Evolutionary conservation across 192 early-diverging fungal genomes (phyloP).

Genomic region (Dissophora ornata): DNA sequence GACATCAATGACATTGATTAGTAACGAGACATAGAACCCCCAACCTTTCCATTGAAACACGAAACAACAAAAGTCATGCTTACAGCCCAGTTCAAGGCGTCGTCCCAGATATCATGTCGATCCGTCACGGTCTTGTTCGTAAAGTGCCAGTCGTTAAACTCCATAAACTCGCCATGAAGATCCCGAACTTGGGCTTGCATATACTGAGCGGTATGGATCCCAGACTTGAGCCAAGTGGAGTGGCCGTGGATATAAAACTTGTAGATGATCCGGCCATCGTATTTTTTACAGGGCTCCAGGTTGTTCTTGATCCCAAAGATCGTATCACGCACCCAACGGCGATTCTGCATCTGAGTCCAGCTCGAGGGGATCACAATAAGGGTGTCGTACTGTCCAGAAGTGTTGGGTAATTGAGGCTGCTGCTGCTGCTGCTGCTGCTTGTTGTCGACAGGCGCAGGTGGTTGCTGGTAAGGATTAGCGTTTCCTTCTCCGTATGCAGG

Average conservation of each 20-base stretch:
- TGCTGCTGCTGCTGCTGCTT: constrained; percentile 15
- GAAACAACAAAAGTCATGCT: no score
- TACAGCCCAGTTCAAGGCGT: constrained; percentile 50
- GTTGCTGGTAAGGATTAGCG: no score
- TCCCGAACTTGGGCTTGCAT: constrained; percentile 39
- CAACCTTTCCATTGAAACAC: no score
- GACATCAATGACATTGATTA: no score
- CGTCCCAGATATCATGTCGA: constrained; percentile 36
- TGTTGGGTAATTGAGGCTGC: constrained; percentile 41
- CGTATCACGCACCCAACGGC: constrained; percentile 61
- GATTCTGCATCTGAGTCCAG: constrained; percentile 44
- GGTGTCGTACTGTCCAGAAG: constrained; percentile 55
- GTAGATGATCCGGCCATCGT: constrained; percentile 57
- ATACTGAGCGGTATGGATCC: constrained; percentile 26
- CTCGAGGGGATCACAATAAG: constrained; percentile 61
- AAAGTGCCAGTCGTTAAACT: constrained; percentile 58
- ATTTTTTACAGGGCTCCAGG: constrained; percentile 59
- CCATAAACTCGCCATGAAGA: constrained; percentile 62
- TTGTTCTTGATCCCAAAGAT: constrained; percentile 67
- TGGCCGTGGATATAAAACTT: constrained; percentile 56
- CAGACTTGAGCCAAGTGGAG: constrained; percentile 22
- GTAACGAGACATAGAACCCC: no score
- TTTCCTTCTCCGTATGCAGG: constrained; percentile 1
- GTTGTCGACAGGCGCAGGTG: no score
- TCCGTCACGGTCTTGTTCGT: constrained; percentile 25